Conservation (phyloP, 1,139 yeast species). For the Suhomyces yuchorum region DNA sequence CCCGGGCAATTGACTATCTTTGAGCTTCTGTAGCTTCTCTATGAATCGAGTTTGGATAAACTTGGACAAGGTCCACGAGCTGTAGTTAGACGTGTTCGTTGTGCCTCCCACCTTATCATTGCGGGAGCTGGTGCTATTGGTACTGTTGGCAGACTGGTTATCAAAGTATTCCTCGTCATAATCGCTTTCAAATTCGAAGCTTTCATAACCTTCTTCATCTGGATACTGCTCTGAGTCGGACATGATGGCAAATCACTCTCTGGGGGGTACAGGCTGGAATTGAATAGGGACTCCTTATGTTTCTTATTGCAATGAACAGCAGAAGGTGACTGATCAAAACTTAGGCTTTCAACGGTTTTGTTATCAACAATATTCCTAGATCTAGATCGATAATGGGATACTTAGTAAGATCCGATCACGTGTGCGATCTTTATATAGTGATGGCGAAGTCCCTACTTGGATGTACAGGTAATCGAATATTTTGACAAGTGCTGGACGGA, state of each 20-base stretch:
- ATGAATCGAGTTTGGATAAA: conserved; percentile 27
- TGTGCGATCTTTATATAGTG: not conserved
- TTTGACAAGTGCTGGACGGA: too few species aligned
- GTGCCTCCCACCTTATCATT: conserved; percentile 1
- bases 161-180: conserved; percentile 14
- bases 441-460: too few species aligned
- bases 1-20: conserved; percentile 30
- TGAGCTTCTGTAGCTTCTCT: conserved; percentile 20
- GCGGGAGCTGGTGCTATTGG: conserved; percentile 4
- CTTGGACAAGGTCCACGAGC: conserved; percentile 31
- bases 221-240: conserved; percentile 7
- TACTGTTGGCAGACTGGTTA: conserved; percentile 8
- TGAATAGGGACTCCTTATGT: not conserved
- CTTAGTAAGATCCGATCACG: not conserved
- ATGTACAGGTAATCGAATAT: too few species aligned
- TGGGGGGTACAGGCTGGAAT: not conserved
- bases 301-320: not conserved
- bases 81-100: conserved; percentile 4
- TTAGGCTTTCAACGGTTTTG: not conserved
- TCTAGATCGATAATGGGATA: not conserved
- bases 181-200: conserved; percentile 19
- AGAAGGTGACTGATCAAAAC: not conserved
- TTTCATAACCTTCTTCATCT: conserved; percentile 10
- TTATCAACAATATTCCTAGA: not conserved
- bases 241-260: not conserved